Base-by-base conservation (phyloP, 768 basidiomycete species). In the Leucosporidium scottii region DNA sequence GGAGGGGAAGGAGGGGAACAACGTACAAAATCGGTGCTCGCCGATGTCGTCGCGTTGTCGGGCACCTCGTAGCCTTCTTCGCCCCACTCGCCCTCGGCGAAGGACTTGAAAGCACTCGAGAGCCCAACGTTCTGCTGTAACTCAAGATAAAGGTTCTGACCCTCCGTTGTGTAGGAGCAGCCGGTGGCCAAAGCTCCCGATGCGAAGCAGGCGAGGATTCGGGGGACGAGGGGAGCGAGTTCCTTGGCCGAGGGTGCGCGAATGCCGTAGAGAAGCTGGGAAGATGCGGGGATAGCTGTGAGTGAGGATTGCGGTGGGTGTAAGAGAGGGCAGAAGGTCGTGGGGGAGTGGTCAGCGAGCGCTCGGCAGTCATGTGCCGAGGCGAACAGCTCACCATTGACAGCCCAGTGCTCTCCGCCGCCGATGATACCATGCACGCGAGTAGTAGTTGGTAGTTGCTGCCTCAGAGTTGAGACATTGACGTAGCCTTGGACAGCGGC, bases 401-500 rank as follows among this genome's bases (percentile, higher is more conserved):
- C n/a, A 7, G 51, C n/a, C 51, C 51, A 53, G 51, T 30, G 25
- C 12, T 56, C 55, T 34, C 44, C 44, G 4, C 36, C 34, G 7
- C 18, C 17, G 39, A 93, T 82, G 56, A 89, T 81, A 4, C 91
- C 90, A 74, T 91, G 87, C 12, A 92, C 81, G 28, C 91, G 86
- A 70, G 86, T 84, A 56, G 86, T 84, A 0, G 91, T 91, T 76
- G 86, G 86, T 67, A 92, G 85, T 79, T 94, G 92, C 77, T 94
- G 92, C 20, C 92, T 84, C 56, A 94, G 82, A 31, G 85, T 85
- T 4, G 91, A 87, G 49, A 94, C 82, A 57, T 84, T 82, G 13
- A 86, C 85, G 77, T 93, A 93, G 0, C 90, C 88, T 13, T 90
- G 79, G 76, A 92, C 88, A 1, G 91, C 91, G 0, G 92, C 92